Evolutionary conservation across 805 yeast genomes (phyloP).

Genomic region (Geotrichum ghanense): DNA sequence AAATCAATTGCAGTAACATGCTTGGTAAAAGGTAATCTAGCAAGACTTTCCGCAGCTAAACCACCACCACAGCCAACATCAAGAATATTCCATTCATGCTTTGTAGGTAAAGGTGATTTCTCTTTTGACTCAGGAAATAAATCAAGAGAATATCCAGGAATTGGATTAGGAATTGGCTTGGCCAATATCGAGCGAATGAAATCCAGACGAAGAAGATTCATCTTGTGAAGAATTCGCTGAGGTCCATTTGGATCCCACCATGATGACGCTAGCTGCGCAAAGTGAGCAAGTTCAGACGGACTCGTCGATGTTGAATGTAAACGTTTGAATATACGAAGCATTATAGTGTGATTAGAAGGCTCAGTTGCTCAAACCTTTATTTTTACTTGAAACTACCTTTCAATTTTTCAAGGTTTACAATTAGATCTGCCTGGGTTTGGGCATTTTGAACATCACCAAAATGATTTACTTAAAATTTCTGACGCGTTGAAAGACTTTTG

Average conservation of each 20-base stretch:
- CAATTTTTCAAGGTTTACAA: too few relatives aligned
- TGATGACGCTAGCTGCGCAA: conserved; percentile 75
- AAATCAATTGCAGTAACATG: conserved; percentile 76
- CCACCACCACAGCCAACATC: conserved; percentile 99
- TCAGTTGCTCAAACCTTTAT: neutral
- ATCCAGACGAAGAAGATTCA: conserved; percentile 85
- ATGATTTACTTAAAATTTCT: too few relatives aligned
- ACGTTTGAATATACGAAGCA: neutral
- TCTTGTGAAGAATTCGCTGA: conserved; percentile 85
- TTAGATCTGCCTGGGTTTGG: too few relatives aligned
- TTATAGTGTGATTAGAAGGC: neutral
- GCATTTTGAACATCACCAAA: too few relatives aligned
- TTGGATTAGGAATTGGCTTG: conserved; percentile 28
- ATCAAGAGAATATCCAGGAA: conserved; percentile 63
- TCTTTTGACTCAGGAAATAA: conserved; percentile 42
- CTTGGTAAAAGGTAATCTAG: conserved; percentile 51
- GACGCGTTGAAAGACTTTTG: too few relatives aligned
- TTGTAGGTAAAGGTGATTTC: conserved; percentile 18
- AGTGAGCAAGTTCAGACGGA: conserved; percentile 63
- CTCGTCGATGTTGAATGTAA: conserved; percentile 10
- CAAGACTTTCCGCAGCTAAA: conserved; percentile 74
- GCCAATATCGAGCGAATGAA: conserved; percentile 58
- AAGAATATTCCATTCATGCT: conserved; percentile 41
- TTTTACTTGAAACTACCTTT: too few relatives aligned
- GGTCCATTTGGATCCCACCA: conserved; percentile 98